These are phyloP conservation scores for Penicillium corylophilum DNA, from an alignment of 2,329 filamentous ascomycete genomes.

Conservation along the genomic window DNA sequence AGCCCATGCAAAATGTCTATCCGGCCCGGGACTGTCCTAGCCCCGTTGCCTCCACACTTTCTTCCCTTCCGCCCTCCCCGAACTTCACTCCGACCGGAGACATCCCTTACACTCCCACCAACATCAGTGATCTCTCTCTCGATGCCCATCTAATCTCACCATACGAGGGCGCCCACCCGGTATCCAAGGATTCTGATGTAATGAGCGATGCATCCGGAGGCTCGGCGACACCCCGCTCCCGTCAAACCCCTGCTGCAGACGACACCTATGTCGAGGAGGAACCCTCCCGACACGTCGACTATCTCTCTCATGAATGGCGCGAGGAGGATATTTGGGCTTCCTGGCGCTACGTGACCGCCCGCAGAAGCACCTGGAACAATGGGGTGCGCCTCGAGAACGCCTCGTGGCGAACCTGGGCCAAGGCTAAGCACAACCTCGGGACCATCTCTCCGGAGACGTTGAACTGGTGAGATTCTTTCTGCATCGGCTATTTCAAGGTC, in stretches of 20 bases:
- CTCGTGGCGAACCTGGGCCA: constrained; percentile 96
- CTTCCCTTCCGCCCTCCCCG: constrained; percentile 41
- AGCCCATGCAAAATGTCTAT: constrained; percentile 29
- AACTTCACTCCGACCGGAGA: constrained; percentile 32
- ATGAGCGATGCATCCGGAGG: constrained; percentile 23
- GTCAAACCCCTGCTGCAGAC: constrained; percentile 67
- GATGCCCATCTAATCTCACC: constrained; percentile 45
- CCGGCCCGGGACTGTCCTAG: constrained; percentile 24
- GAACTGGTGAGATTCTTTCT: constrained; percentile 70
- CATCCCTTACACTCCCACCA: constrained; percentile 38
- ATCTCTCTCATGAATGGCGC: constrained; percentile 87
- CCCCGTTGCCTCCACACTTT: constrained; percentile 31
- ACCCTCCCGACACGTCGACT: constrained; percentile 89
- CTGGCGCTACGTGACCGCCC: constrained; percentile 88
- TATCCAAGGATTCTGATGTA: constrained; percentile 36
- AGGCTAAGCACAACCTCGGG: constrained; percentile 79
- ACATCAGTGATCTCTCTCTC: constrained; percentile 40
- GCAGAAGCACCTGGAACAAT: constrained; percentile 76
- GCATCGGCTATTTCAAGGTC: not conserved
- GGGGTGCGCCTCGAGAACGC: constrained; percentile 86
- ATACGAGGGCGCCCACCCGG: constrained; percentile 47
- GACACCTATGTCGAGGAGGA: constrained; percentile 72
- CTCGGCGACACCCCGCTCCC: constrained; percentile 54
- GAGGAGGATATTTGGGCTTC: constrained; percentile 98
- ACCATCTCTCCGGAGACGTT: constrained; percentile 88